Evolutionary conservation across 1,284 basidiomycete genomes (phyloP).

Genomic region (Sphagnurus paluster): DNA sequence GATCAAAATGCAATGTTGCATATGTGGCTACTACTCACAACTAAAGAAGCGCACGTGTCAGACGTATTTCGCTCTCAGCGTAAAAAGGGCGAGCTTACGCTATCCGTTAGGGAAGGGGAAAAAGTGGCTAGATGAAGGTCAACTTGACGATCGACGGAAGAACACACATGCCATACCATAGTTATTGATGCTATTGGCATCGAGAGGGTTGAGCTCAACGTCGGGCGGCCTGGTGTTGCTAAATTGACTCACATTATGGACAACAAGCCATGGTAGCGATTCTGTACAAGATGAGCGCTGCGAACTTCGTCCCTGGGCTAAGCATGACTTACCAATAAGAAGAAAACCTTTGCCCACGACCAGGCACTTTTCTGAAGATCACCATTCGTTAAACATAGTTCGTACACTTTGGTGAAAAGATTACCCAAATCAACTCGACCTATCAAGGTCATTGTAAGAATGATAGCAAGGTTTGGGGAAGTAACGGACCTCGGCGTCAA

Average conservation of each 20-base stretch:
- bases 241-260: conserved; percentile 44
- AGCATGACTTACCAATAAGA: conserved; percentile 47
- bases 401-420: not conserved
- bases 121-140: conserved; percentile 27
- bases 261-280: conserved; percentile 54
- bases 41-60: conserved; percentile 2
- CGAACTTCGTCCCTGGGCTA: not conserved
- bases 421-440: conserved; percentile 57
- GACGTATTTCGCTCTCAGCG: not conserved
- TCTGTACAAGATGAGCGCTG: conserved; percentile 33
- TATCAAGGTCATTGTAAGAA: conserved; percentile 20
- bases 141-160: conserved; percentile 3
- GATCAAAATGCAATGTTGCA: not conserved
- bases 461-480: not conserved
- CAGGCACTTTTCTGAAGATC: conserved; percentile 40
- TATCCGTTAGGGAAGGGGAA: conserved; percentile 25
- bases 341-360: conserved; percentile 51
- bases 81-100: conserved; percentile 19
- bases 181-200: conserved; percentile 50
- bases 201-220: not conserved
- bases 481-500: conserved; percentile 49
- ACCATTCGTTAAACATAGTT: conserved; percentile 5
- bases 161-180: conserved; percentile 37
- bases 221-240: not conserved
- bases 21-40: conserved; percentile 12